Percentiles rank a stretch among this genome's conserved stretches.
Evolutionary conservation across 2,329 filamentous ascomycete genomes (phyloP).

Genomic region (Aureobasidium sp.): DNA sequence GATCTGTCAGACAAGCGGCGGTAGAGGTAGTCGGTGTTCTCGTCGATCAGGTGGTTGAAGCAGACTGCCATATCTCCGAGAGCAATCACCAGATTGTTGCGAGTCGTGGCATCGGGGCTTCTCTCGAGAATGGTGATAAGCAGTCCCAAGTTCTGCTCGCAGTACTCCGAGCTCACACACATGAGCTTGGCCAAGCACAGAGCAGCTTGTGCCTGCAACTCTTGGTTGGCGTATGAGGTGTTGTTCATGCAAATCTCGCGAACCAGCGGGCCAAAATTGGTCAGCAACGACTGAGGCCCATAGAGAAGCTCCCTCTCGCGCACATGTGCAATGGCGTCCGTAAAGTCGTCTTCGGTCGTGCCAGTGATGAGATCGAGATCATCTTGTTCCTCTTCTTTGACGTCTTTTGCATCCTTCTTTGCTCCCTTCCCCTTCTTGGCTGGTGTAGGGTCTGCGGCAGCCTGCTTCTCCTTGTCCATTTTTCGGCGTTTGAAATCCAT

Average conservation of each 20-base stretch:
- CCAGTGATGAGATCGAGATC: conserved; percentile 95
- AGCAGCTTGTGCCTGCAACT: conserved; percentile 86
- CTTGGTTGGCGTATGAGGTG: conserved; percentile 81
- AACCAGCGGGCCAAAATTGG: conserved; percentile 84
- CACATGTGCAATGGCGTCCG: conserved; percentile 76
- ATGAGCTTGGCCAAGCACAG: conserved; percentile 95
- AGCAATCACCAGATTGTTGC: conserved; percentile 93
- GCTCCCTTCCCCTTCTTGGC: conserved; percentile 35
- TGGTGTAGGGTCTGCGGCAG: conserved; percentile 17
- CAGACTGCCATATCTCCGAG: conserved; percentile 98
- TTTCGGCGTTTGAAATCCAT: conserved; percentile 96
- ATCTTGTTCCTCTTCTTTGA: conserved; percentile 60
- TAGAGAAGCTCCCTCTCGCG: conserved; percentile 79
- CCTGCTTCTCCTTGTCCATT: conserved; percentile 72
- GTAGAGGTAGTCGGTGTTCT: conserved; percentile 98
- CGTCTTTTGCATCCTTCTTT: conserved; percentile 43
- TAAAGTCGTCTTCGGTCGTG: conserved; percentile 91
- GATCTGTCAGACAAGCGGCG: conserved; percentile 84
- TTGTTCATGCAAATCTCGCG: conserved; percentile 93
- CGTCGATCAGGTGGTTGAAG: conserved; percentile 98
- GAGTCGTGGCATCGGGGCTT: conserved; percentile 82
- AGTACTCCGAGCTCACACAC: conserved; percentile 97
- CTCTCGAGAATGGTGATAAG: conserved; percentile 97
- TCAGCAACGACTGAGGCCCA: conserved; percentile 74
- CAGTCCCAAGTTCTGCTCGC: conserved; percentile 82